Percentiles rank a stretch among this genome's conserved stretches.
Evolutionary conservation across 169 alveolate genomes (phyloP).

Genomic region (Babesia caballi): DNA sequence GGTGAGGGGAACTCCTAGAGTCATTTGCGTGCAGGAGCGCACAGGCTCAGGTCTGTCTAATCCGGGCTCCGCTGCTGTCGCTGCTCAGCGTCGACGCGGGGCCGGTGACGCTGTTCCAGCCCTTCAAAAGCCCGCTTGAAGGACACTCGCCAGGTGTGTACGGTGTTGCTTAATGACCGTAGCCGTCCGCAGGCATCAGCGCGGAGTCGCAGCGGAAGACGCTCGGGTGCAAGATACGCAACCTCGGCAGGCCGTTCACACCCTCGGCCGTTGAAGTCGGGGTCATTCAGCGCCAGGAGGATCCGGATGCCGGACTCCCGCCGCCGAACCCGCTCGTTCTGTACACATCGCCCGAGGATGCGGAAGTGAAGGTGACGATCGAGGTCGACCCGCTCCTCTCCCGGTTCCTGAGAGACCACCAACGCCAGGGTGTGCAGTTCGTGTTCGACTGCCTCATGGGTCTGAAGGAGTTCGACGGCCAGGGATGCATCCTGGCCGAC

Average conservation of each 20-base stretch:
- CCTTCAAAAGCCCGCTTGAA: slow-evolving; percentile 76
- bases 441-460: slow-evolving; percentile 90
- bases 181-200: slow-evolving; percentile 55
- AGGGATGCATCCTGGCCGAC: slow-evolving; percentile 89
- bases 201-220: slow-evolving; percentile 76
- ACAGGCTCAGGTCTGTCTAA: slow-evolving; percentile 58
- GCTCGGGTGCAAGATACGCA: slow-evolving; percentile 69
- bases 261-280: slow-evolving; percentile 42
- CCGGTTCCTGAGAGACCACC: slow-evolving; percentile 79
- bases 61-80: slow-evolving; percentile 76
- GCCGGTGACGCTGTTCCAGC: slow-evolving; percentile 69
- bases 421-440: slow-evolving; percentile 87
- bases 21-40: slow-evolving; percentile 1
- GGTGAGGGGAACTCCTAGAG: not conserved
- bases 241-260: slow-evolving; percentile 40
- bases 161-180: no score
- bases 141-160: slow-evolving; percentile 77
- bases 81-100: slow-evolving; percentile 75
- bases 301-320: slow-evolving; percentile 32
- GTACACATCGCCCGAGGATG: slow-evolving; percentile 72
- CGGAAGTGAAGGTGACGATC: slow-evolving; percentile 49
- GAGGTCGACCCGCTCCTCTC: slow-evolving; percentile 79
- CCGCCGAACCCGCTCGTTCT: slow-evolving; percentile 68
- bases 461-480: slow-evolving; percentile 81
- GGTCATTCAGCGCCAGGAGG: slow-evolving; percentile 18